A percentile compares a stretch with the other conserved stretches of the same genome.
These are phyloP conservation scores for Tricholoma terreum DNA, from an alignment of 768 basidiomycete species.

Conservation along the genomic window DNA sequence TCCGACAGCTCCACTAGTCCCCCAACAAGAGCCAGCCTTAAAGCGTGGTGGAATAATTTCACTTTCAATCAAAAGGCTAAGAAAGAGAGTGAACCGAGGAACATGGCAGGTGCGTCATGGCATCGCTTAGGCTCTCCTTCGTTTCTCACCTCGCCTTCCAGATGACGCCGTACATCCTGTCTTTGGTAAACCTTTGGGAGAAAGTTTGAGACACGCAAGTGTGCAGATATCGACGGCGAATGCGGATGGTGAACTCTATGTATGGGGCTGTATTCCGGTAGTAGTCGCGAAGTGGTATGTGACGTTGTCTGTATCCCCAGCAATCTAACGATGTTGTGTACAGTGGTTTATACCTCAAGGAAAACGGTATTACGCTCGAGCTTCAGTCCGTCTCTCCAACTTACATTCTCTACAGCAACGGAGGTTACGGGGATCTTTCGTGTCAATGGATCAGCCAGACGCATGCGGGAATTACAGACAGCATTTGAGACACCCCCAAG, in stretches of 20 bases:
- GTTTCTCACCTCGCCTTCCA: background rate
- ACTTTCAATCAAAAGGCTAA: slow-evolving; percentile 61
- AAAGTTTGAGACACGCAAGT: slow-evolving; percentile 81
- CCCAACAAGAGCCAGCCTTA: slow-evolving; percentile 57
- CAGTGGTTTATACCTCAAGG: slow-evolving; percentile 92
- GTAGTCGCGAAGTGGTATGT: slow-evolving; percentile 95
- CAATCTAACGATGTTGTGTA: background rate
- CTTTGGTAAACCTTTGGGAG: slow-evolving; percentile 82
- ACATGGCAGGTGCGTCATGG: slow-evolving; percentile 33
- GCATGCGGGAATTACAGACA: slow-evolving; percentile 94
- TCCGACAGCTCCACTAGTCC: slow-evolving; percentile 17
- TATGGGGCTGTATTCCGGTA: slow-evolving; percentile 94
- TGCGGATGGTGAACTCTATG: slow-evolving; percentile 76
- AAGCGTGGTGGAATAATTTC: slow-evolving; percentile 83
- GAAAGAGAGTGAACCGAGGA: slow-evolving; percentile 46
- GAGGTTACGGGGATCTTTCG: slow-evolving; percentile 94
- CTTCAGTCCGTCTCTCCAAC: slow-evolving; percentile 1
- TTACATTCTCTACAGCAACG: slow-evolving; percentile 51
- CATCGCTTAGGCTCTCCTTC: background rate
- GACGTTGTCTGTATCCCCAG: slow-evolving; percentile 18
- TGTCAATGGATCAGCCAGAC: slow-evolving; percentile 90
- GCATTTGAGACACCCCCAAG: slow-evolving; percentile 86
- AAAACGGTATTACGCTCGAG: slow-evolving; percentile 59
- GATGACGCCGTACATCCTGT: slow-evolving; percentile 37
- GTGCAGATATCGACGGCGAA: slow-evolving; percentile 94